These are phyloP conservation scores for Tetracentron sinense DNA, from an alignment of 164 flowering plant species.

Conservation along the genomic window DNA sequence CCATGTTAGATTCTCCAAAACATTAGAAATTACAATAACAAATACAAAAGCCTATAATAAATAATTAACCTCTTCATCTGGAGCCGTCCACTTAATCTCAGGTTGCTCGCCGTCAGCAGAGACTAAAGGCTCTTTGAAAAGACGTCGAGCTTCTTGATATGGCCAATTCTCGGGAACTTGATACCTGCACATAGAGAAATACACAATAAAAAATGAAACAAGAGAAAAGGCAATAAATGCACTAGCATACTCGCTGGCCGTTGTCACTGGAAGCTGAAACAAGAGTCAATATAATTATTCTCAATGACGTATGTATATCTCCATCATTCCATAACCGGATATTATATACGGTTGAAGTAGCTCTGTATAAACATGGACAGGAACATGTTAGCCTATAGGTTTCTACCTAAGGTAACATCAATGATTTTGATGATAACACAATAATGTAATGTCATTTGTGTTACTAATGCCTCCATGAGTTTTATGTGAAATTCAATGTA, in stretches of 20 bases:
- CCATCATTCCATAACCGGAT: background rate
- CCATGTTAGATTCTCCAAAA: background rate
- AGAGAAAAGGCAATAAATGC: background rate
- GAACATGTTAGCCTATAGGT: too few relatives aligned
- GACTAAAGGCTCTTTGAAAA: constrained; percentile 84
- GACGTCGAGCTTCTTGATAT: constrained; percentile 70
- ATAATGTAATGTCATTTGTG: too few relatives aligned
- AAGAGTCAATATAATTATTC: background rate
- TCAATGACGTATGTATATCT: background rate
- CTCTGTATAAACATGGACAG: background rate
- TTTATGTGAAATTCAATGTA: too few relatives aligned
- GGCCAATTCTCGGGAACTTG: constrained; percentile 91
- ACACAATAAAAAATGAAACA: too few relatives aligned
- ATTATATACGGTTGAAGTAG: background rate
- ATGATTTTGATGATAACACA: too few relatives aligned
- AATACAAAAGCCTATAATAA: background rate
- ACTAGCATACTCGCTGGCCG: background rate
- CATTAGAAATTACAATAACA: background rate
- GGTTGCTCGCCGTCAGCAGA: constrained; percentile 43
- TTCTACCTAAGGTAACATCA: too few relatives aligned
- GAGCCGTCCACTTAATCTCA: constrained; percentile 80
- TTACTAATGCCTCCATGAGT: too few relatives aligned
- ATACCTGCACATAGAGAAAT: constrained; percentile 45
- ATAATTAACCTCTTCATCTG: constrained; percentile 94
- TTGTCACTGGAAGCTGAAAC: background rate